A percentile compares a stretch with the other conserved stretches of the same genome.
Conservation (phyloP, 208 protist species). For the Willaertia magna region DNA sequence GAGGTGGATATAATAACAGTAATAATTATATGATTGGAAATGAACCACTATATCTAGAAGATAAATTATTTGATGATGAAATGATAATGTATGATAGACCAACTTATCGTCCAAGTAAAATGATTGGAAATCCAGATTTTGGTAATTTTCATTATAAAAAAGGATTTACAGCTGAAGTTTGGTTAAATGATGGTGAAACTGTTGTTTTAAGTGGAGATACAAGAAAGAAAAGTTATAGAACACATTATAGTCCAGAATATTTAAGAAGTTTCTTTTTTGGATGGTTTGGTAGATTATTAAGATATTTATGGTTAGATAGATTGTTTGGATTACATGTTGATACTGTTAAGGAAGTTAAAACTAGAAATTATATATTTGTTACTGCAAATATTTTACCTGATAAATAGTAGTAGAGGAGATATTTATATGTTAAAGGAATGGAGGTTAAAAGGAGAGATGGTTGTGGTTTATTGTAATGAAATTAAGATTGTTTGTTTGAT, state of each 20-base stretch:
- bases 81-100: neutral
- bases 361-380: constrained; percentile 5
- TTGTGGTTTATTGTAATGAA: too few relatives aligned
- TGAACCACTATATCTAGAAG: constrained; percentile 4
- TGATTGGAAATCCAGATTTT: constrained; percentile 15
- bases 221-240: constrained; percentile 8
- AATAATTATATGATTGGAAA: neutral
- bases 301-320: constrained; percentile 11
- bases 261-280: constrained; percentile 15
- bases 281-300: constrained; percentile 8
- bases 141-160: constrained; percentile 17
- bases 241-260: constrained; percentile 12
- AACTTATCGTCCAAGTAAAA: neutral
- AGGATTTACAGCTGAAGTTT: constrained; percentile 12
- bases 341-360: neutral
- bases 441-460: too few relatives aligned
- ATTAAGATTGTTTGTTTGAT: too few relatives aligned
- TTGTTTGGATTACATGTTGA: constrained; percentile 17
- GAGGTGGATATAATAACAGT: neutral
- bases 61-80: constrained; percentile 10
- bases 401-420: too few relatives aligned
- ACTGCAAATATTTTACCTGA: neutral
- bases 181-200: constrained; percentile 17
- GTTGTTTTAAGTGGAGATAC: constrained; percentile 7
- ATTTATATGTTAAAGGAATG: too few relatives aligned